Evolutionary conservation across 108 stramenopile species (phyloP).

Genomic region (Fragilariopsis cylindrus): DNA sequence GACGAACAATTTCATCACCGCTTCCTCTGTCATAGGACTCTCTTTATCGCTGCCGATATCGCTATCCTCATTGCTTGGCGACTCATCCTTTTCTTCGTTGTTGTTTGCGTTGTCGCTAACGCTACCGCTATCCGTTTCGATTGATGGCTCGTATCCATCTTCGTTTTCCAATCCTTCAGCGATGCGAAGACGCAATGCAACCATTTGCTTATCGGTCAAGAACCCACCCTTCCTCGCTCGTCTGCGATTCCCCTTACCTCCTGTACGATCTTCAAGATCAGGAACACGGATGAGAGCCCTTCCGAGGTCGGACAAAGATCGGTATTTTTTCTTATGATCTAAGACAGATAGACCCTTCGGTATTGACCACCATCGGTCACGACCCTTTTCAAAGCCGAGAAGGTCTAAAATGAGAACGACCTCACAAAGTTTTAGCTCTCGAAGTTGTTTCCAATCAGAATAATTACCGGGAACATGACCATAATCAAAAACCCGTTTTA

Average conservation of each 20-base stretch:
- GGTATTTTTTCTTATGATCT: background rate
- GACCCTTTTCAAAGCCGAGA: slow-evolving; percentile 13
- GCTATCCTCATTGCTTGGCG: no score
- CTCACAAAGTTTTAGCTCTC: slow-evolving; percentile 9
- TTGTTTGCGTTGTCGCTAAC: background rate
- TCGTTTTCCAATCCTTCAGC: slow-evolving; percentile 15
- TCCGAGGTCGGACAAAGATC: slow-evolving; percentile 8
- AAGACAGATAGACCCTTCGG: slow-evolving; percentile 16
- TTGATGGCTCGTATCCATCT: background rate
- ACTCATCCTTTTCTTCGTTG: background rate
- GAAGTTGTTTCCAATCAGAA: slow-evolving; percentile 8
- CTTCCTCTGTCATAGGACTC: background rate
- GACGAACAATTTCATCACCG: background rate
- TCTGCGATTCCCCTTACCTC: slow-evolving; percentile 8
- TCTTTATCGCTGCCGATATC: background rate
- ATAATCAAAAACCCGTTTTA: background rate
- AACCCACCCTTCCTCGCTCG: slow-evolving; percentile 1
- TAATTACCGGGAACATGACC: slow-evolving; percentile 10
- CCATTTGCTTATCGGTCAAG: slow-evolving; percentile 8
- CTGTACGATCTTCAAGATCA: slow-evolving; percentile 14
- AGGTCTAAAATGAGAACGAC: slow-evolving; percentile 15
- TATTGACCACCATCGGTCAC: slow-evolving; percentile 10
- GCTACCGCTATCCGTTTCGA: background rate
- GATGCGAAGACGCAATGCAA: slow-evolving; percentile 26
- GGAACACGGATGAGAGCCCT: slow-evolving; percentile 17